A percentile compares a stretch with the other conserved stretches of the same genome.
Evolutionary conservation across 2,329 filamentous ascomycete species (phyloP).

Genomic region (Xylariaceae sp.): DNA sequence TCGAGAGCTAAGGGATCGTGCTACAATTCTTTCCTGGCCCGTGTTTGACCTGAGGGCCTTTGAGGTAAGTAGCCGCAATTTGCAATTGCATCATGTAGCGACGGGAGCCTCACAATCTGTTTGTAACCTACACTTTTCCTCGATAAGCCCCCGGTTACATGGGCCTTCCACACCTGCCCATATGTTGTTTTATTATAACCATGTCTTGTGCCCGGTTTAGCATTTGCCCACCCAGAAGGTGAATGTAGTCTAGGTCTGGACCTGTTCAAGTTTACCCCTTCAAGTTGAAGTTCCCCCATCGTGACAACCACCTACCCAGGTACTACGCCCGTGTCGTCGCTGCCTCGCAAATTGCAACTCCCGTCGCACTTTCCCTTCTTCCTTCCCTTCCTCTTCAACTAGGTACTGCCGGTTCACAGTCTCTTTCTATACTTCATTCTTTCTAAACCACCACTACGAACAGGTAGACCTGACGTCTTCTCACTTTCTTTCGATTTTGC

Average conservation of each 20-base stretch:
- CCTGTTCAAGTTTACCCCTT: too few relatives aligned
- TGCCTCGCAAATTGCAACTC: background rate
- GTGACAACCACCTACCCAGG: too few relatives aligned
- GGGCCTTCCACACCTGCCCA: background rate
- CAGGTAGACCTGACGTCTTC: constrained; percentile 24
- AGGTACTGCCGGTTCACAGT: constrained; percentile 18
- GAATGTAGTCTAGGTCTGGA: constrained; percentile 1
- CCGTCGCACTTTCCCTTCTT: constrained; percentile 4
- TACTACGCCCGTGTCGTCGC: background rate
- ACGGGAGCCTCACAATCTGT: too few relatives aligned
- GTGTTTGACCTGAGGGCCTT: too few relatives aligned
- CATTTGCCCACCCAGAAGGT: constrained; percentile 3
- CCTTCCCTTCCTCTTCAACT: constrained; percentile 11
- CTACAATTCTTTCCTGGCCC: too few relatives aligned
- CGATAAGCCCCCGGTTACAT: background rate
- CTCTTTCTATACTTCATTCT: constrained; percentile 3
- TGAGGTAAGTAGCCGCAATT: background rate
- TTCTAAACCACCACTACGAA: background rate
- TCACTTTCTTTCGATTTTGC: constrained; percentile 6
- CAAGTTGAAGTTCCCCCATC: too few relatives aligned
- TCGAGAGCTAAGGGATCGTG: too few relatives aligned
- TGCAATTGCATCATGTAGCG: too few relatives aligned
- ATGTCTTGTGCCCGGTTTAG: background rate
- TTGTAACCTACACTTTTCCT: background rate
- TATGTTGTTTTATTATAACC: background rate